Percentiles rank a stretch among this genome's conserved stretches.
These are phyloP conservation scores for Viola odorata DNA, from an alignment of 345 rosid genomes.

Conservation along the genomic window DNA sequence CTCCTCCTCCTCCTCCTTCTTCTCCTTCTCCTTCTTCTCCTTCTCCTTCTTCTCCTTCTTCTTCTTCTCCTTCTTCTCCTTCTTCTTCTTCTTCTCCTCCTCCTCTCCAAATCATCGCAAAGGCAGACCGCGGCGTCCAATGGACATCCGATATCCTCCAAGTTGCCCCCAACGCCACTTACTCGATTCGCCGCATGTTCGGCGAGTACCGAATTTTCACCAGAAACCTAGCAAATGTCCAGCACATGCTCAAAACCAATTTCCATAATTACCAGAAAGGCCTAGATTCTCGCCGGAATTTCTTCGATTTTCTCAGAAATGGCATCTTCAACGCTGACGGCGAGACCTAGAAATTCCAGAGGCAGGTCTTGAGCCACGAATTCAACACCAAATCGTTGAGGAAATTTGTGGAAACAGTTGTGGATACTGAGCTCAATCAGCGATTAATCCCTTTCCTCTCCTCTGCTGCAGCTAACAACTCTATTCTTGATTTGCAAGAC, in stretches of 20 bases:
- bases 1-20: background rate
- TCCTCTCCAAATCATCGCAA: slow-evolving; percentile 26
- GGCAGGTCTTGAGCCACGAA: slow-evolving; percentile 69
- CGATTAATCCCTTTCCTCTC: slow-evolving; percentile 57
- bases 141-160: slow-evolving; percentile 50
- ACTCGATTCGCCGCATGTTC: slow-evolving; percentile 30
- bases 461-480: slow-evolving; percentile 21
- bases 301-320: slow-evolving; percentile 57
- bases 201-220: slow-evolving; percentile 37
- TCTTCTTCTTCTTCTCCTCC: slow-evolving; percentile 11
- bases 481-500: slow-evolving; percentile 49
- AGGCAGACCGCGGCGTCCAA: slow-evolving; percentile 32
- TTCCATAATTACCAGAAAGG: slow-evolving; percentile 56
- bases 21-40: slow-evolving; percentile 18
- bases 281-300: slow-evolving; percentile 7
- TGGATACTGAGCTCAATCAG: slow-evolving; percentile 43
- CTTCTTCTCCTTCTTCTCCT: slow-evolving; percentile 2
- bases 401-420: slow-evolving; percentile 51
- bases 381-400: slow-evolving; percentile 67
- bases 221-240: slow-evolving; percentile 54
- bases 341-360: slow-evolving; percentile 59
- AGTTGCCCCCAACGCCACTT: slow-evolving; percentile 41
- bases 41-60: slow-evolving; percentile 8
- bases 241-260: slow-evolving; percentile 54
- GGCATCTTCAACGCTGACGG: slow-evolving; percentile 74